Percentiles rank a stretch among this genome's conserved stretches.
Evolutionary conservation across 305 asterid genomes (phyloP).

Genomic region (Plantago coronopus): DNA sequence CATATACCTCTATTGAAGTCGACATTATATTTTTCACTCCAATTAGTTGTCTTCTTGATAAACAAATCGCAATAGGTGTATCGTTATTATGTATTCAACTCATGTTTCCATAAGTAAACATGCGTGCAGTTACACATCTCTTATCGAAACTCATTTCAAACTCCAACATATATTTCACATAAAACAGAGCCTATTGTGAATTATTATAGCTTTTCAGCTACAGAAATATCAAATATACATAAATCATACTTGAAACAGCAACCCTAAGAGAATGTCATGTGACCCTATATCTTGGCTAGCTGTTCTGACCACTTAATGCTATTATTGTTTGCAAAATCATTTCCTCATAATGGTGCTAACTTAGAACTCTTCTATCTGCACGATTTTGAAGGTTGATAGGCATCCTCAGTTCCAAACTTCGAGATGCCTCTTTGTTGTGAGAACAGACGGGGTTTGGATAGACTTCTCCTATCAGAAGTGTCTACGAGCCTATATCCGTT

Average conservation of each 20-base stretch:
- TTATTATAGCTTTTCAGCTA: too few relatives aligned
- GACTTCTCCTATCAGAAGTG: constrained; percentile 98
- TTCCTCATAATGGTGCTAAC: not conserved
- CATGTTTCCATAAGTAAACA: too few relatives aligned
- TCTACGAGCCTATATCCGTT: constrained; percentile 62
- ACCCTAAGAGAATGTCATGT: not conserved
- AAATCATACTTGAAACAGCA: not conserved
- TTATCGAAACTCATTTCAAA: too few relatives aligned
- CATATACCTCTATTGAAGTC: not conserved
- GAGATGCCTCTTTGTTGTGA: constrained; percentile 88
- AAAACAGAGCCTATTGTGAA: too few relatives aligned
- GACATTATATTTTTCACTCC: not conserved
- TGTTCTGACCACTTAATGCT: not conserved
- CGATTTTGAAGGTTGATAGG: constrained; percentile 65
- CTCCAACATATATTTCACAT: too few relatives aligned
- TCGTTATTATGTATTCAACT: too few relatives aligned
- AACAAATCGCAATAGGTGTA: too few relatives aligned
- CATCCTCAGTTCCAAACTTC: constrained; percentile 79
- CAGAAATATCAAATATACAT: too few relatives aligned
- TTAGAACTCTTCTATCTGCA: constrained; percentile 6
- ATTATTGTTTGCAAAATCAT: not conserved
- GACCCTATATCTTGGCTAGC: not conserved
- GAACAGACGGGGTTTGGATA: constrained; percentile 88
- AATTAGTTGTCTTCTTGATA: too few relatives aligned
- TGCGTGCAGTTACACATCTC: too few relatives aligned